phyloP scores from a whole-genome alignment of 2,329 filamentous ascomycete species.

The Apiospora malaysiana region DNA sequence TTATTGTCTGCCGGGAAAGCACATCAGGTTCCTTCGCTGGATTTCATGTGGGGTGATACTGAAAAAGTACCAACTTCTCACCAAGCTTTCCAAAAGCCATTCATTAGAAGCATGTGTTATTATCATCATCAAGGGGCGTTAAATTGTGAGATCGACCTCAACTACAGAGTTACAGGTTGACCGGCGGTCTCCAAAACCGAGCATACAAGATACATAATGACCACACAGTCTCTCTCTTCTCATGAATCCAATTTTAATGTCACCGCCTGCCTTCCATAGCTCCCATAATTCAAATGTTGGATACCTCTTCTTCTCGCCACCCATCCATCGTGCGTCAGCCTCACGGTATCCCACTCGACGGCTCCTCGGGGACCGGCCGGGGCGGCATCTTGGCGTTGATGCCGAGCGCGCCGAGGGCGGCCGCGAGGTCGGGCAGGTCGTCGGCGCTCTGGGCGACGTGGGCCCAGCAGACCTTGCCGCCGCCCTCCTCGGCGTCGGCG shows the following conservation, averaged over 20 bases:
- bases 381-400: constrained; percentile 22
- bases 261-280: neutral
- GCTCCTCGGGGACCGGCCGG: neutral
- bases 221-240: neutral
- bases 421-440: constrained; percentile 52
- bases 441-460: constrained; percentile 52
- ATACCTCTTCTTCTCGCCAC: neutral
- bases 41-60: neutral
- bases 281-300: neutral
- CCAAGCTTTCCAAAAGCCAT: neutral
- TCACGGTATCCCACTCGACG: neutral
- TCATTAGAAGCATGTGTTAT: neutral
- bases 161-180: neutral
- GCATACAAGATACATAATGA: neutral
- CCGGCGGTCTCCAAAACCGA: neutral
- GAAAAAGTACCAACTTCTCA: neutral
- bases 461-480: constrained; percentile 54
- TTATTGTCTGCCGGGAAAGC: neutral
- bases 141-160: neutral
- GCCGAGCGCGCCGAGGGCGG: constrained; percentile 31
- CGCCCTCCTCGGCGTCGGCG: constrained; percentile 61
- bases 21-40: neutral
- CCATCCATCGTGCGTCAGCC: neutral
- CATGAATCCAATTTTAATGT: neutral
- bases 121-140: neutral